Percentiles rank a stretch among this genome's conserved stretches.
Evolutionary conservation across 1,139 yeast species (phyloP).

Genomic region (Trichomonascaceae sp.): DNA sequence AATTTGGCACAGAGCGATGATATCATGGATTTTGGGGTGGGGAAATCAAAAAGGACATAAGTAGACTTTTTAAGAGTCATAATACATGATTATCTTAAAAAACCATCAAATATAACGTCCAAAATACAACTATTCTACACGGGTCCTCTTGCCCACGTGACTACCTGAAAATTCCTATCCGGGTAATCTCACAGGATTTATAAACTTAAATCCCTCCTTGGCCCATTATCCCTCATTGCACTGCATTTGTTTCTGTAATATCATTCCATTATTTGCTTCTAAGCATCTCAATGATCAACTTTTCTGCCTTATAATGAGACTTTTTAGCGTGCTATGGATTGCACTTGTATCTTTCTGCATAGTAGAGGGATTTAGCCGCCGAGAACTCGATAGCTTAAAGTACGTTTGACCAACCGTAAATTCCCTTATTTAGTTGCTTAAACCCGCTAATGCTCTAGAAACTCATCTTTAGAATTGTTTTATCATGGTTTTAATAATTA

Average conservation of each 20-base stretch:
- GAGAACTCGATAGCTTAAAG: conserved; percentile 4
- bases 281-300: background rate
- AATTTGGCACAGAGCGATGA: background rate
- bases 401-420: background rate
- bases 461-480: conserved; percentile 54
- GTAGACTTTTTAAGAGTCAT: no score
- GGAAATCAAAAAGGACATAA: no score
- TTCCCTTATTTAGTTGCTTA: background rate
- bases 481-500: conserved; percentile 76
- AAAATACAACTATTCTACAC: no score
- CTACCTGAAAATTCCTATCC: background rate
- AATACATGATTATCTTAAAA: no score
- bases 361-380: conserved; percentile 5
- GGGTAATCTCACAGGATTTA: background rate
- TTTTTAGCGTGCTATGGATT: background rate
- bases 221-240: no score
- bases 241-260: background rate
- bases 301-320: background rate
- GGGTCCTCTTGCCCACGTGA: no score
- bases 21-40: background rate
- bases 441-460: conserved; percentile 12
- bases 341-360: background rate
- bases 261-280: background rate
- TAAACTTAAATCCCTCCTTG: background rate
- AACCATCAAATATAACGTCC: no score